phyloP scores from a whole-genome alignment of 768 basidiomycete genomes.

The Pulveroboletus sp. region DNA sequence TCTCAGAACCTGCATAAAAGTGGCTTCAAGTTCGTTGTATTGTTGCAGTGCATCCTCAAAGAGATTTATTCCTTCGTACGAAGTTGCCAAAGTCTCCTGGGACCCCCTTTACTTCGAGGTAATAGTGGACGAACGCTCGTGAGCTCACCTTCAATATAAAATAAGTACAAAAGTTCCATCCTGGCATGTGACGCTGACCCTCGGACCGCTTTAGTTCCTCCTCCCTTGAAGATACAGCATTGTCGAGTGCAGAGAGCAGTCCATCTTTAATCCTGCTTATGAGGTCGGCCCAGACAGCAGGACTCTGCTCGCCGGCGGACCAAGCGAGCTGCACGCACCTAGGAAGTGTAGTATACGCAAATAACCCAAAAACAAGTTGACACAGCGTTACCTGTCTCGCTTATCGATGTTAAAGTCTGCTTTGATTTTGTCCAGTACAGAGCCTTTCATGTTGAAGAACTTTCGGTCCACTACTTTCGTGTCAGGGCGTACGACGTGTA shows the following conservation, averaged over 20 bases:
- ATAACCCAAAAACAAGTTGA: constrained; percentile 6
- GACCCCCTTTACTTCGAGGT: constrained; percentile 3
- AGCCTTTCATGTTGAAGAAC: constrained; percentile 82
- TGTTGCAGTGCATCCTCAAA: constrained; percentile 86
- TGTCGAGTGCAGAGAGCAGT: constrained; percentile 79
- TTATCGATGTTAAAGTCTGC: constrained; percentile 91
- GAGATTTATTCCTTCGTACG: constrained; percentile 87
- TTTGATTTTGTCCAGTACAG: constrained; percentile 85
- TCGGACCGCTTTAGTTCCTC: constrained; percentile 92
- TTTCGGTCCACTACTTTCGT: constrained; percentile 54
- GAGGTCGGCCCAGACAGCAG: constrained; percentile 84
- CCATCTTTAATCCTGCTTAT: constrained; percentile 89
- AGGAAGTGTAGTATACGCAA: constrained; percentile 16
- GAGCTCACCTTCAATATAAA: constrained; percentile 86
- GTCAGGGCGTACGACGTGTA: constrained; percentile 81
- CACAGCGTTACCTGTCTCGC: constrained; percentile 60
- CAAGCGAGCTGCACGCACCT: constrained; percentile 85
- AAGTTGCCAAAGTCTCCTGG: constrained; percentile 91
- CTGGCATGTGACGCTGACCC: constrained; percentile 85
- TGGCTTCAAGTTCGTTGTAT: constrained; percentile 88
- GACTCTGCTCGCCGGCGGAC: constrained; percentile 68
- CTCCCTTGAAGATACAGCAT: constrained; percentile 71
- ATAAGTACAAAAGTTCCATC: constrained; percentile 99
- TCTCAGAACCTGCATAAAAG: constrained; percentile 70
- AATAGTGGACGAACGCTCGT: neutral